Evolutionary conservation across 2,329 filamentous ascomycete species (phyloP), one percentile per base, ranked within the genome.

Genomic region (Lachnellula subtilissima): DNA sequence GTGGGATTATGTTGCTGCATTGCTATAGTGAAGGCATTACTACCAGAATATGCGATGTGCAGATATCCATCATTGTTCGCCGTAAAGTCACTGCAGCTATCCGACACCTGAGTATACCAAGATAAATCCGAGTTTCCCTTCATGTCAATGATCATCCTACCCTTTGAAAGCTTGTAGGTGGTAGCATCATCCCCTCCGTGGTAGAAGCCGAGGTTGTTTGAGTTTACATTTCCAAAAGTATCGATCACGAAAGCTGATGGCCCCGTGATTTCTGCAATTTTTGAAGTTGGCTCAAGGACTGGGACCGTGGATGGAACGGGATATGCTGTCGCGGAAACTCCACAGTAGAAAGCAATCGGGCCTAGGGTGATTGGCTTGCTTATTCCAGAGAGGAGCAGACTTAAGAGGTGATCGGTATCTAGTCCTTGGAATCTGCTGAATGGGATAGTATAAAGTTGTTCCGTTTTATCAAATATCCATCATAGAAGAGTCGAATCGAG

Each of bases 1-100:
- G 76, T 71, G 19, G 74, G 72, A 63, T 89, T 89, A 71, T 87
- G 81, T 70, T 88, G 84, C 63, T 86, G 84, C 50, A 89, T 69
- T 1, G 85, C 78, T 47, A 88, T 73, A 6, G 79, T 83, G 69
- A 88, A 89, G 25, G 80, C 78, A 61, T 77, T 81, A 65, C 77
- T 81, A 8, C 86, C 86, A 1, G 75, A 77, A 69, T 83, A 87
- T 11, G 78, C 76, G 52, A 89, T 79, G 70, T 88, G 85, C 12
- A 89, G 74, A 68, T 86, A 87, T 15, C 79, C 77, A 35, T 76
- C 75, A 55, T 77, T 73, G 69, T 82, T 83, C 14, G 74, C 69
- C 22, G 72, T 74, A 58, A 86, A 71, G 67, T 85, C 82, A 40
- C 74, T 75, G 71, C 83, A 89, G 19, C 73, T 74, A 35, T 71